phyloP scores from a whole-genome alignment of 495 filamentous ascomycete genomes.

The Aspergillus ostianus region DNA sequence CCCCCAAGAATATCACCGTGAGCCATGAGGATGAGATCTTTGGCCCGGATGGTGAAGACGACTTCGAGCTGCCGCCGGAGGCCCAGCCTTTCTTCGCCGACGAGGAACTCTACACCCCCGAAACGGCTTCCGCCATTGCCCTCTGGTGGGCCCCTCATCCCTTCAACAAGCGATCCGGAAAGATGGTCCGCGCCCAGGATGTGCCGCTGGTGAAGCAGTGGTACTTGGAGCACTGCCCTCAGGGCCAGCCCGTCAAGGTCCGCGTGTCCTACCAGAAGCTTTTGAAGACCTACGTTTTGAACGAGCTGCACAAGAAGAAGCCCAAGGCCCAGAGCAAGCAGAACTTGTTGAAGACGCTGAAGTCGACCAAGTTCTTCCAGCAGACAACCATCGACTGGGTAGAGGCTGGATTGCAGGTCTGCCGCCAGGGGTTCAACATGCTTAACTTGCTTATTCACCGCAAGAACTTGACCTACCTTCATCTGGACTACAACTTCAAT shows the following conservation, averaged over 20 bases:
- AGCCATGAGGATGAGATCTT: constrained; percentile 97
- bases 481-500: constrained; percentile 99
- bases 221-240: constrained; percentile 94
- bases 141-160: constrained; percentile 99
- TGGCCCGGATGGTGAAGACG: constrained; percentile 80
- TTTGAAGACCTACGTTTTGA: constrained; percentile 93
- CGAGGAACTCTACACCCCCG: constrained; percentile 83
- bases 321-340: constrained; percentile 96
- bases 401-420: constrained; percentile 97
- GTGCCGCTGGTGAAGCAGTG: constrained; percentile 97
- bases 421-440: constrained; percentile 99
- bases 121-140: constrained; percentile 89
- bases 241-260: constrained; percentile 93
- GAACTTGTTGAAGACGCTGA: constrained; percentile 82
- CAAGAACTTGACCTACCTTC: constrained; percentile 98
- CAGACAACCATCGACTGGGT: constrained; percentile 99
- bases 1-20: constrained; percentile 88
- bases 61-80: constrained; percentile 79
- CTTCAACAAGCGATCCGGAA: constrained; percentile 94
- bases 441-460: constrained; percentile 95
- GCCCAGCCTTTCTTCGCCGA: constrained; percentile 87
- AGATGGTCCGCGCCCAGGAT: constrained; percentile 95
- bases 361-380: constrained; percentile 98
- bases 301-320: constrained; percentile 91
- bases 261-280: constrained; percentile 99